Evolutionary conservation across 1,284 basidiomycete genomes (phyloP).

Genomic region (Cutaneotrichosporon cavernicola): DNA sequence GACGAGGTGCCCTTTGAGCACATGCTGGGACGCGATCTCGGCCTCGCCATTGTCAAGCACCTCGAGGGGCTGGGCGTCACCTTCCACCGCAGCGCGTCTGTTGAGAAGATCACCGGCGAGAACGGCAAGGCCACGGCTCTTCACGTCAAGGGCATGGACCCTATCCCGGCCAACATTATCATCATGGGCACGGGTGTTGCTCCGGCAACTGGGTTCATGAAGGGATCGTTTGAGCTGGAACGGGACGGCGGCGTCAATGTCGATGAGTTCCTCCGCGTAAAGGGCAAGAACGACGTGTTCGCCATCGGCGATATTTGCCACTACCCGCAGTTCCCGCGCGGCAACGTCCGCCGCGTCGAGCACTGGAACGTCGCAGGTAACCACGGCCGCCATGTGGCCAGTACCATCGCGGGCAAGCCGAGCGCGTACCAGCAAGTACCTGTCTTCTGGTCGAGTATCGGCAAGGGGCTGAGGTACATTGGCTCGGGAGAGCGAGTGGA

Average conservation of each 20-base stretch:
- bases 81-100: constrained; percentile 74
- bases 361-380: constrained; percentile 69
- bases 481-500: constrained; percentile 66
- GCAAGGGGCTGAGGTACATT: constrained; percentile 76
- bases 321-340: constrained; percentile 64
- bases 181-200: constrained; percentile 86
- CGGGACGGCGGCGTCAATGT: constrained; percentile 78
- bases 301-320: constrained; percentile 89
- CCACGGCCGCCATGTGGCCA: constrained; percentile 79
- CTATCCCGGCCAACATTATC: constrained; percentile 73
- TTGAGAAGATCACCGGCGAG: constrained; percentile 66
- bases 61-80: constrained; percentile 77
- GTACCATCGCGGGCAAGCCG: constrained; percentile 59
- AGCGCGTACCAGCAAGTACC: constrained; percentile 65
- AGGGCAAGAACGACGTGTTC: constrained; percentile 65
- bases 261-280: constrained; percentile 73
- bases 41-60: constrained; percentile 74
- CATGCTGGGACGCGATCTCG: constrained; percentile 78
- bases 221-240: constrained; percentile 64
- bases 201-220: constrained; percentile 80
- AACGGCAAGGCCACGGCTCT: constrained; percentile 50
- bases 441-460: constrained; percentile 77
- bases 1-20: constrained; percentile 78
- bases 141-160: constrained; percentile 65
- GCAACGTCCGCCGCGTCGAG: constrained; percentile 30